Conservation (phyloP, 2,329 filamentous ascomycete genomes). For the Blastomyces percursus region DNA sequence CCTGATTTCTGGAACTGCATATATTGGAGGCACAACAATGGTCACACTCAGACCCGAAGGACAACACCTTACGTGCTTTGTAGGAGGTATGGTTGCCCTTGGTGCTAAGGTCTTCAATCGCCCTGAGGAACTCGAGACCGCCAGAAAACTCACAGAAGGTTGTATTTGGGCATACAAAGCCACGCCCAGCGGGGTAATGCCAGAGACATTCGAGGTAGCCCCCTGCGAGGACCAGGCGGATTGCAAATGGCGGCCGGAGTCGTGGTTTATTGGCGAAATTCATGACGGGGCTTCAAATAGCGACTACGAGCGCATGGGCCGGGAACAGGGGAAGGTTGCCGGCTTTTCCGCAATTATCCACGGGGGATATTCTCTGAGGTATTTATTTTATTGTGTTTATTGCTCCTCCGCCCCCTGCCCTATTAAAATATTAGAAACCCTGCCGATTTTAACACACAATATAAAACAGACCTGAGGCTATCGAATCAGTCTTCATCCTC, state of each 20-base stretch:
- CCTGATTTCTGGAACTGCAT: conserved; percentile 55
- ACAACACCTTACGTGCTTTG: conserved; percentile 45
- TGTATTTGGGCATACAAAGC: conserved; percentile 46
- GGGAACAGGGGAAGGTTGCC: conserved; percentile 10
- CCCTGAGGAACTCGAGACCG: conserved; percentile 40
- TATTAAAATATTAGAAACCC: neutral
- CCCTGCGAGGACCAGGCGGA: conserved; percentile 25
- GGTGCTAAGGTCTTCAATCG: conserved; percentile 43
- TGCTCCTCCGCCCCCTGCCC: neutral
- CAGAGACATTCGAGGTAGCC: conserved; percentile 37
- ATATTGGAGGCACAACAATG: conserved; percentile 25
- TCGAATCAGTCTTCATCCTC: conserved; percentile 81
- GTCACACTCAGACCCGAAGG: conserved; percentile 30
- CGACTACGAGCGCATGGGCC: conserved; percentile 7
- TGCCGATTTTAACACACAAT: neutral
- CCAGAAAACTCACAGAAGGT: conserved; percentile 42
- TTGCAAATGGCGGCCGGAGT: conserved; percentile 11
- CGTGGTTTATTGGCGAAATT: conserved; percentile 9
- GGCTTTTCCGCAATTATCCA: conserved; percentile 10
- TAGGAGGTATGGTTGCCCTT: conserved; percentile 46
- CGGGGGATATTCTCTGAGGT: conserved; percentile 13
- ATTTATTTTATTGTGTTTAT: neutral
- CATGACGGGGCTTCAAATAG: conserved; percentile 6
- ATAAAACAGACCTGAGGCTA: conserved; percentile 56
- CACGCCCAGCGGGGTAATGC: conserved; percentile 44